Base-by-base conservation (phyloP, 2,329 filamentous ascomycete genomes). In the Venturia pyrina region DNA sequence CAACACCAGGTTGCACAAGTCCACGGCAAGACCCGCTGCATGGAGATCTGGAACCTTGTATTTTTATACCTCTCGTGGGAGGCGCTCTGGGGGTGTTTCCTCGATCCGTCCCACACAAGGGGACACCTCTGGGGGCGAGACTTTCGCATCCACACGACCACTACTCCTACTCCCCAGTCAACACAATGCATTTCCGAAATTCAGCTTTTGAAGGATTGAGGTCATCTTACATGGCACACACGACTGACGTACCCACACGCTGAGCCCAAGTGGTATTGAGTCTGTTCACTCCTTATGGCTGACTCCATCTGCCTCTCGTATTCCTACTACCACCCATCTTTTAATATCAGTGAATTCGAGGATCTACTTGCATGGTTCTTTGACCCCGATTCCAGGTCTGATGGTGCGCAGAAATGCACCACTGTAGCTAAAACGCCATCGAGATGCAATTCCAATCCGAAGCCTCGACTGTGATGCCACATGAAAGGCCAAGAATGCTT, bases 11-110 rank as follows among this genome's bases (percentile, higher is more conserved):
- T 34, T 8, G 5, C n/a, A 21, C 32, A 5, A 59, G 28, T n/a
- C 53, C 53, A 57, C 53, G 53, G 53, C 28, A 57, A 57, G 28
- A 57, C 53, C 53, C 53, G 53, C 50, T 56, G 53, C 53, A 57
- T 37, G 32, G 28, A 5, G 53, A 21, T 37, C 53, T 37, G 32
- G 32, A 37, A 6, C 2, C 15, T 17, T 19, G 53, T 56, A 19
- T 57, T n/a, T 28, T 3, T n/a, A n/a, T 17, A 19, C 24, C 15
- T 3, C 28, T 56, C 28, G 53, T 37, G 53, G 53, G 19, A 57
- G 32, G 10, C 48, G 48, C 21, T 53, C 48, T 28, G 48, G 48
- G 21, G 46, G 10, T 37, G 6, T 50, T 53, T 28, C 48, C 8
- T 28, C 48, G 5, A 53, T 28, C 28, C 28, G 28, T 28, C 21